These are phyloP conservation scores for Populus tremula DNA, from an alignment of 345 rosid genomes.

Conservation along the genomic window DNA sequence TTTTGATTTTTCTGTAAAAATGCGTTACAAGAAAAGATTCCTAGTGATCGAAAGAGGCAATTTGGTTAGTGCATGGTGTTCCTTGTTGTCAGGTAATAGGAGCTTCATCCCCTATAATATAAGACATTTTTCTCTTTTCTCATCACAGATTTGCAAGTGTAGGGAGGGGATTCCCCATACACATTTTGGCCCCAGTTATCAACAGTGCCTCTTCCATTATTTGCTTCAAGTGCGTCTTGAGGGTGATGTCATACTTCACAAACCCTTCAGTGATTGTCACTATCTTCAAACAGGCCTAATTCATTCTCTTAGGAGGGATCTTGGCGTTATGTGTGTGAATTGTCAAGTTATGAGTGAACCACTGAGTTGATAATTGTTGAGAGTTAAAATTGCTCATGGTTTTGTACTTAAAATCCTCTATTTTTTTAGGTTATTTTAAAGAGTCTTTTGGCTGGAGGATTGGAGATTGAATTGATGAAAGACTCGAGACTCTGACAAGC, in stretches of 20 bases:
- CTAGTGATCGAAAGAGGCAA: constrained; percentile 9
- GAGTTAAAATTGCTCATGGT: not conserved
- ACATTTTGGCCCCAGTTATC: constrained; percentile 12
- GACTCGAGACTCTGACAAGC: not conserved
- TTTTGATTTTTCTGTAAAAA: constrained; percentile 12
- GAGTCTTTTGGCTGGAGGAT: constrained; percentile 2
- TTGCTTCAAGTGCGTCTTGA: not conserved
- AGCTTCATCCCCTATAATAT: constrained; percentile 2
- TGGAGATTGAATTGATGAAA: constrained; percentile 14
- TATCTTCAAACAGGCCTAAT: not conserved
- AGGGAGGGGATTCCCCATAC: constrained; percentile 18
- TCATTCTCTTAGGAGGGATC: not conserved
- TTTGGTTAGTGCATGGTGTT: constrained; percentile 1
- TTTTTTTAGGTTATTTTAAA: not conserved
- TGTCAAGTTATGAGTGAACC: not conserved
- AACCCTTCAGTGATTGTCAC: constrained; percentile 10
- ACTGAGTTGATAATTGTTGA: not conserved
- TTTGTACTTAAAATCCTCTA: not conserved
- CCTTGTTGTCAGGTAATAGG: not conserved
- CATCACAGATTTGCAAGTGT: constrained; percentile 11
- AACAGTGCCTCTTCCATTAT: constrained; percentile 1
- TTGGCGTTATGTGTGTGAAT: not conserved
- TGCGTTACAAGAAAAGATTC: constrained; percentile 18
- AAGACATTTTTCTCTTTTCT: not conserved
- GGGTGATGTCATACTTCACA: constrained; percentile 1